Percentiles rank a stretch among this genome's conserved stretches.
Conservation (phyloP, 2,329 filamentous ascomycete genomes). For the Colletotrichum melonis region DNA sequence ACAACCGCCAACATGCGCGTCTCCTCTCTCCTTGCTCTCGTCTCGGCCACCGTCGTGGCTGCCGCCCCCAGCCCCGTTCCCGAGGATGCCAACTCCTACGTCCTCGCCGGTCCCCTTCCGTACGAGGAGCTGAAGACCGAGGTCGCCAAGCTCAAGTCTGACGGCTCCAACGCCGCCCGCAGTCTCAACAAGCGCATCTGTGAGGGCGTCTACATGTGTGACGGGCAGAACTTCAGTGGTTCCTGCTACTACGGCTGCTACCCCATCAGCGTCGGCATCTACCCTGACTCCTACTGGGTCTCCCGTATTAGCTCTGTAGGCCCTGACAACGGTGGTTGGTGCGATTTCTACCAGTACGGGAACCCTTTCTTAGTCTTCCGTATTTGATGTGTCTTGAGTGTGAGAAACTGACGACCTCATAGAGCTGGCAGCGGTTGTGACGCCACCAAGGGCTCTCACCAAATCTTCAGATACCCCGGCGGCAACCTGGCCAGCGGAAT, state of each 20-base stretch:
- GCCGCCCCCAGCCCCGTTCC: neutral
- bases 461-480: neutral
- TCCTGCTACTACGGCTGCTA: conserved; percentile 9
- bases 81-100: neutral
- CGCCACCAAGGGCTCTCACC: neutral
- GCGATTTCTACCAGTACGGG: neutral
- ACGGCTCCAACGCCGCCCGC: neutral
- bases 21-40: neutral
- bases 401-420: rapidly evolving
- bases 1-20: neutral
- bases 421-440: neutral
- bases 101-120: neutral
- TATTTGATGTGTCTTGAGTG: neutral
- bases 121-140: neutral
- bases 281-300: conserved; percentile 11
- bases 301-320: neutral
- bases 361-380: neutral
- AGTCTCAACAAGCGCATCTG: conserved; percentile 12
- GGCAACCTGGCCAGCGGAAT: conserved; percentile 4
- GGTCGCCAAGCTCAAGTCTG: conserved; percentile 7
- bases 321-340: rapidly evolving
- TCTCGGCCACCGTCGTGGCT: neutral
- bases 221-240: conserved; percentile 1
- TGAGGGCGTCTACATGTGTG: conserved; percentile 13
- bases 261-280: conserved; percentile 2